Percentiles rank a stretch among this genome's conserved stretches.
phyloP scores from a whole-genome alignment of 805 yeast genomes.

The Wickerhamomyces subpelliculosus region DNA sequence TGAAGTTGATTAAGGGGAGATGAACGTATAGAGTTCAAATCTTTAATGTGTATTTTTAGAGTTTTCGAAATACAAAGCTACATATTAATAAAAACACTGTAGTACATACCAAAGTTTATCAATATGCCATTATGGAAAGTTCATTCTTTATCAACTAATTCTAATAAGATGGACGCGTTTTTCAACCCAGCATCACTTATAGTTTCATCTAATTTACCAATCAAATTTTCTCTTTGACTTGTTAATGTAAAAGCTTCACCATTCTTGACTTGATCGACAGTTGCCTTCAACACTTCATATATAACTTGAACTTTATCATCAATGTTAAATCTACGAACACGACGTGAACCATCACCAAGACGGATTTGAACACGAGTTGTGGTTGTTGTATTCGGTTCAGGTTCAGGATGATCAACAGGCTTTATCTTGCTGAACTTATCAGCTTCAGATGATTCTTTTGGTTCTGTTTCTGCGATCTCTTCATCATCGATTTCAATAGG shows the following conservation, averaged over 20 bases:
- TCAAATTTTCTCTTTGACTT: conserved; percentile 52
- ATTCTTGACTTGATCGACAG: conserved; percentile 37
- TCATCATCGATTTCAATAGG: conserved; percentile 20
- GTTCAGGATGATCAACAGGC: conserved; percentile 55
- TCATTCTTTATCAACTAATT: conserved; percentile 24
- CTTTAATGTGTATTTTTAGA: no score
- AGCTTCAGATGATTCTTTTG: conserved; percentile 24
- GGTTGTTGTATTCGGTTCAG: conserved; percentile 29
- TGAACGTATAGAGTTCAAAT: no score
- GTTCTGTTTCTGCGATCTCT: conserved; percentile 8
- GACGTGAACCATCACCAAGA: conserved; percentile 77
- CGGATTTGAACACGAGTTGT: conserved; percentile 74
- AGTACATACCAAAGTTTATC: no score
- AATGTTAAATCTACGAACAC: conserved; percentile 60
- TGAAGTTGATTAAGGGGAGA: background rate
- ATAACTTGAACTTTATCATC: conserved; percentile 52
- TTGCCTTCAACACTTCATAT: conserved; percentile 61
- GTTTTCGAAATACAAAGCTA: no score
- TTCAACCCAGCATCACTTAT: conserved; percentile 71
- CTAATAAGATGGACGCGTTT: conserved; percentile 76
- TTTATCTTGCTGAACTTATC: conserved; percentile 44
- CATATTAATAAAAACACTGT: no score
- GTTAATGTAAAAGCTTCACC: conserved; percentile 46
- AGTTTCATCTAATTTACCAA: conserved; percentile 43
- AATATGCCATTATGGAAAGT: no score